A percentile compares a stretch with the other conserved stretches of the same genome.
Evolutionary conservation across 177 flowering plant genomes (phyloP).

Genomic region (Vitis hybrid): DNA sequence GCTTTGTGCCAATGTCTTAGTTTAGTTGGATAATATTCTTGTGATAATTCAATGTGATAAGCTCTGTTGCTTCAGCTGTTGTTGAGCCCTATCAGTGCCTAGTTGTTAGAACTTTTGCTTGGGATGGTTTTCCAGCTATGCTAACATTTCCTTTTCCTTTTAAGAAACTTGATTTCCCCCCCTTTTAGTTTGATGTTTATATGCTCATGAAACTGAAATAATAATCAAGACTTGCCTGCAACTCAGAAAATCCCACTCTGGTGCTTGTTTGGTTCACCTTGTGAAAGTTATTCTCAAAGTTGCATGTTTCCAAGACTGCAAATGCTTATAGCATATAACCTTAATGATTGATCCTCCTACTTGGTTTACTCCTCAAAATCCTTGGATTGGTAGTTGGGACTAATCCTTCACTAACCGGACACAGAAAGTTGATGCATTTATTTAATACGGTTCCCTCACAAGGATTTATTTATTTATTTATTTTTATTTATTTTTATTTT

Average conservation of each 20-base stretch:
- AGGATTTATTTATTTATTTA: too few relatives aligned
- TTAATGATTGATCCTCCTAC: too few relatives aligned
- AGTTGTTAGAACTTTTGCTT: neutral
- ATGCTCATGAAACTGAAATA: neutral
- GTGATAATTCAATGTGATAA: constrained; percentile 13
- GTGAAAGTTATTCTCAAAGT: neutral
- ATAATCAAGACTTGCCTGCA: neutral
- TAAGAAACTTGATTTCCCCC: neutral
- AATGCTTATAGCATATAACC: too few relatives aligned
- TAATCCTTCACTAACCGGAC: too few relatives aligned
- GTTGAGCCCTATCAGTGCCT: neutral
- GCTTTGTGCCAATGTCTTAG: constrained; percentile 11
- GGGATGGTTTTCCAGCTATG: neutral
- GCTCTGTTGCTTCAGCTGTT: constrained; percentile 1
- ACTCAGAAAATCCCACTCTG: neutral
- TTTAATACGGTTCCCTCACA: too few relatives aligned
- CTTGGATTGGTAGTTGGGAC: too few relatives aligned
- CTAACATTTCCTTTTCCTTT: too few relatives aligned
- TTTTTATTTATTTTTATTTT: too few relatives aligned
- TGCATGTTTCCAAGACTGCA: too few relatives aligned
- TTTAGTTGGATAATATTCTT: constrained; percentile 23
- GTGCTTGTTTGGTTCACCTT: neutral
- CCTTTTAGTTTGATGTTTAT: neutral
- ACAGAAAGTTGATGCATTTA: too few relatives aligned
- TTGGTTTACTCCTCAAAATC: too few relatives aligned